phyloP scores from a whole-genome alignment of 805 yeast genomes.

The Kuraishia capsulata region DNA sequence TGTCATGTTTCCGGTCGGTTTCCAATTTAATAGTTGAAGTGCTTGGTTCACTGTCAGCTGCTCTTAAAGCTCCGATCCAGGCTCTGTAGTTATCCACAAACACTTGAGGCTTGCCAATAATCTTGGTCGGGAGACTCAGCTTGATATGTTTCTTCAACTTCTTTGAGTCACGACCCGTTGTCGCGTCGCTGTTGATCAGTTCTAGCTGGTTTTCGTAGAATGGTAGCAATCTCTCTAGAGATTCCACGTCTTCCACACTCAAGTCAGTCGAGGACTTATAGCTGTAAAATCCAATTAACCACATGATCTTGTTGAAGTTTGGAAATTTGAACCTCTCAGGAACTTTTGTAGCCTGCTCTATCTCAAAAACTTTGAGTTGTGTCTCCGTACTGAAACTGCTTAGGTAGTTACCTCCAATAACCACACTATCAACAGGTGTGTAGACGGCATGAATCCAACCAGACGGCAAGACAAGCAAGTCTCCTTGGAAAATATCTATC shows the following conservation, averaged over 20 bases:
- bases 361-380: constrained; percentile 50
- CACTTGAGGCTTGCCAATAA: constrained; percentile 15
- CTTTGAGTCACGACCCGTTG: constrained; percentile 5
- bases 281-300: constrained; percentile 51
- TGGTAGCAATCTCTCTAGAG: constrained; percentile 10
- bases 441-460: constrained; percentile 92
- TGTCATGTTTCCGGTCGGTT: too few relatives aligned
- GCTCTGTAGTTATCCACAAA: constrained; percentile 13
- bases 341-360: constrained; percentile 64
- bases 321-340: constrained; percentile 76
- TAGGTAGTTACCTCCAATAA: constrained; percentile 83
- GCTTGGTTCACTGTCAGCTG: too few relatives aligned
- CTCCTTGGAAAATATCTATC: constrained; percentile 41
- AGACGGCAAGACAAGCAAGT: constrained; percentile 74
- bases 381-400: constrained; percentile 53
- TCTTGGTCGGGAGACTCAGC: constrained; percentile 11
- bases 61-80: constrained; percentile 12
- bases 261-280: constrained; percentile 5
- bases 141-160: constrained; percentile 10
- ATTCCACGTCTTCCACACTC: constrained; percentile 10
- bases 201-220: constrained; percentile 15
- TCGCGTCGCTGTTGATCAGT: constrained; percentile 7
- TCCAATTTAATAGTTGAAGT: too few relatives aligned
- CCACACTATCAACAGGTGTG: constrained; percentile 73
- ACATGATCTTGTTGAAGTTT: constrained; percentile 56